Conservation (phyloP, 106 monocot genomes). For the Allium sativum region DNA sequence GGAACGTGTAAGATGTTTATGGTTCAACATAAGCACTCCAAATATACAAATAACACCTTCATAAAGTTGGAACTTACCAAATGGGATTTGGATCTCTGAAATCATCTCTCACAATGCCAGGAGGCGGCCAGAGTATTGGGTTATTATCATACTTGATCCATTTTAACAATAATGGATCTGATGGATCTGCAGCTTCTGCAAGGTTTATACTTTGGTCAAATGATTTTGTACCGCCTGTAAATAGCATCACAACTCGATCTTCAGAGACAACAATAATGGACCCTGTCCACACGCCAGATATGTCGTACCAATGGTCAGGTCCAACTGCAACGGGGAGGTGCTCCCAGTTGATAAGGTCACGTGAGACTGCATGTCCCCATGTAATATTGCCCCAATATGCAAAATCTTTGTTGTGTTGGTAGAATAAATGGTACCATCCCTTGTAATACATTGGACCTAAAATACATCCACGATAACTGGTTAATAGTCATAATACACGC, state of each 20-base stretch:
- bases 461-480: background rate
- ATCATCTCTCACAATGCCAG: slow-evolving; percentile 18
- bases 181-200: slow-evolving; percentile 29
- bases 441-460: slow-evolving; percentile 54
- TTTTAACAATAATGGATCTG: slow-evolving; percentile 30
- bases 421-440: slow-evolving; percentile 79
- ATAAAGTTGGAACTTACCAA: slow-evolving; percentile 16
- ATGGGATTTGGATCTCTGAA: slow-evolving; percentile 63
- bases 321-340: slow-evolving; percentile 55
- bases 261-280: slow-evolving; percentile 39
- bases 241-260: slow-evolving; percentile 42
- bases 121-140: slow-evolving; percentile 33
- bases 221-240: slow-evolving; percentile 27
- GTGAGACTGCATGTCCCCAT: slow-evolving; percentile 61
- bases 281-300: slow-evolving; percentile 59
- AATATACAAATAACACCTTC: background rate
- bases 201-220: slow-evolving; percentile 41
- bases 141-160: slow-evolving; percentile 42
- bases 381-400: slow-evolving; percentile 66
- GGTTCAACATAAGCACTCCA: background rate
- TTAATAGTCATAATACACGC: background rate
- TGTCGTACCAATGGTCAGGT: slow-evolving; percentile 56
- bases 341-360: slow-evolving; percentile 45
- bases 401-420: slow-evolving; percentile 57
- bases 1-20: background rate